Evolutionary conservation across 192 early-diverging fungal species (phyloP), one percentile per base, ranked within the genome.

Genomic region (Mortierella hygrophila): DNA sequence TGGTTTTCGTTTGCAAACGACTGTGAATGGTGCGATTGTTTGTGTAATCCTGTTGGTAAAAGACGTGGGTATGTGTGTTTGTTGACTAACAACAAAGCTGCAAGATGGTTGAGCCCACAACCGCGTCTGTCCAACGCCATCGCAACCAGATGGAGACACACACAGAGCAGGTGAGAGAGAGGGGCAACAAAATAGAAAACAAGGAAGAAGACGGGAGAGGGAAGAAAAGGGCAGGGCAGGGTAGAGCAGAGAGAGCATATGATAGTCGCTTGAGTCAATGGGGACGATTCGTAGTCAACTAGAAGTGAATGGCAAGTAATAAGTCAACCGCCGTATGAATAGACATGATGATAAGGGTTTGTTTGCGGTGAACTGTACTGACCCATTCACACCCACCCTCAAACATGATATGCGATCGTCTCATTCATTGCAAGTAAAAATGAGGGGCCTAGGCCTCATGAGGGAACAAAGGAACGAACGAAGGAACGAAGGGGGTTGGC

Each of bases 91-190:
- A 65, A 65, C 26, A 65, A 65, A 65, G 0, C 60, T 65, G 60
- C 60, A 65, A 26, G 60, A 65, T 65, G 60, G 60, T 65, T 65
- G 29, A 65, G 60, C 60, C 60, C 60, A 65, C 60, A 65, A 32
- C 60, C 60, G 60, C 60, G 29, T 35, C 60, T 65, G 60, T 65
- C 26, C 60, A 65, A 65, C 29, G 29, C 60, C 60, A 65, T 32
- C 13, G 26, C 29, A 65, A 16, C 26, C 2, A 32, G 60, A 65
- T 32, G 10, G 60, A 32, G 60, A 65, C 16, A 57, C 55, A 57
- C 55, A 26, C n/a, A 57, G 11, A 46, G 26, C 55, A n/a, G 7
- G 23, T 54, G 21, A n/a, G n/a, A 2, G 60, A 32, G 26, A 26
- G 60, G 49, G 13, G 49, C 49, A 52, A 21, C 49, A 52, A 16